These are phyloP conservation scores for Euclidium syriacum DNA, from an alignment of 345 rosid genomes.

Conservation along the genomic window DNA sequence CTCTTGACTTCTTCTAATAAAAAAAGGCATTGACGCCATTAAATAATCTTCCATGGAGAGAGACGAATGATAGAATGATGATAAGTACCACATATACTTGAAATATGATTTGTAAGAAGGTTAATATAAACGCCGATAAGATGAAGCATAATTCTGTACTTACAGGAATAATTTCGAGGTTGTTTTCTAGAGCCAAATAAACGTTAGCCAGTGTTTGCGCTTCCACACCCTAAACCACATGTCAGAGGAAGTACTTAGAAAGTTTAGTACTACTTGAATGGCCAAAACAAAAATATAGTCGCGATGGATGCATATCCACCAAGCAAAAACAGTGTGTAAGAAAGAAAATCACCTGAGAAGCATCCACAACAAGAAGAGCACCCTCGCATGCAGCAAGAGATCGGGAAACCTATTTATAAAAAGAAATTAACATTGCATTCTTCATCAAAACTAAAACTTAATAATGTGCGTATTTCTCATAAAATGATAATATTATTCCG, in stretches of 20 bases:
- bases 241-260: constrained; percentile 13
- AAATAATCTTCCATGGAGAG: not conserved
- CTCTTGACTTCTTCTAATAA: not conserved
- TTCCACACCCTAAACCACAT: constrained; percentile 75
- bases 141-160: constrained; percentile 32
- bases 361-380: constrained; percentile 98
- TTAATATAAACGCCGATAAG: not conserved
- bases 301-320: constrained; percentile 3
- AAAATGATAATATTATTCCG: not conserved
- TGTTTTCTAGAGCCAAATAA: constrained; percentile 90
- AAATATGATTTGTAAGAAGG: not conserved
- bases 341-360: constrained; percentile 71
- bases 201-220: constrained; percentile 97
- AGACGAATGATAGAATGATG: not conserved
- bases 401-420: constrained; percentile 68
- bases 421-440: not conserved
- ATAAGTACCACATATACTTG: constrained; percentile 3
- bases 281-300: not conserved
- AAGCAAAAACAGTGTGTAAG: constrained; percentile 12
- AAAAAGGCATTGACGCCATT: not conserved
- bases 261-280: not conserved
- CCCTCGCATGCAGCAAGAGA: constrained; percentile 99
- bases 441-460: not conserved
- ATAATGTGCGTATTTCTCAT: not conserved
- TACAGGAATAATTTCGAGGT: constrained; percentile 95